Evolutionary conservation across 306 rosid genomes (phyloP).

Genomic region (Citrullus amarus): DNA sequence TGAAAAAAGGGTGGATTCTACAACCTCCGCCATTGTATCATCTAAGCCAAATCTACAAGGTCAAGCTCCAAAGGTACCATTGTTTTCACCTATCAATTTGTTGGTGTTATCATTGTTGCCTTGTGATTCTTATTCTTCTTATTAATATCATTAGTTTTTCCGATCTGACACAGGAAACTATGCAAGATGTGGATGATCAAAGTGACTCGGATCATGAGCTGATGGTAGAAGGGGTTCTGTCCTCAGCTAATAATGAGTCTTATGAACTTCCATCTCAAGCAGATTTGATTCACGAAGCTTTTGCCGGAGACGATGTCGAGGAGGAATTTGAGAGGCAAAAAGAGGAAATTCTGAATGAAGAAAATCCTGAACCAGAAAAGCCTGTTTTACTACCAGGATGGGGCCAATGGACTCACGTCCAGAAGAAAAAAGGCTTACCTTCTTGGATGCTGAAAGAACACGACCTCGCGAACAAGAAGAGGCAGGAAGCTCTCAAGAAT

Average conservation of each 20-base stretch:
- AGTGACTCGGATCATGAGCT: slow-evolving; percentile 63
- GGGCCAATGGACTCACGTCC: slow-evolving; percentile 93
- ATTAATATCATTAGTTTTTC: slow-evolving; percentile 5
- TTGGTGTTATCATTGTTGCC: background rate
- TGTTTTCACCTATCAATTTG: background rate
- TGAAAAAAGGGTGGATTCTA: slow-evolving; percentile 19
- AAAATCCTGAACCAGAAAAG: slow-evolving; percentile 87
- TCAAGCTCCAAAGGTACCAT: slow-evolving; percentile 35
- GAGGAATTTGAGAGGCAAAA: slow-evolving; percentile 71
- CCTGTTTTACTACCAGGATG: slow-evolving; percentile 81
- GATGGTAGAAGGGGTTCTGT: slow-evolving; percentile 66
- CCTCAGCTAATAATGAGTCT: slow-evolving; percentile 36
- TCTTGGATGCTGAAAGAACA: slow-evolving; percentile 72
- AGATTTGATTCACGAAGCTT: slow-evolving; percentile 68
- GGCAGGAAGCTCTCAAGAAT: slow-evolving; percentile 58
- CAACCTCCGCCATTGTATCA: slow-evolving; percentile 12
- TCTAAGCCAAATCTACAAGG: slow-evolving; percentile 16
- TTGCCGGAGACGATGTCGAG: slow-evolving; percentile 89
- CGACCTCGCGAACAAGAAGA: slow-evolving; percentile 49
- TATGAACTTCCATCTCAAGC: slow-evolving; percentile 90
- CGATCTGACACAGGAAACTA: slow-evolving; percentile 28
- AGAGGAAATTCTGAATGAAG: slow-evolving; percentile 51
- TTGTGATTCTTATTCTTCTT: background rate
- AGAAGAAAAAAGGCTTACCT: slow-evolving; percentile 73
- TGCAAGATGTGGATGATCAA: slow-evolving; percentile 36